These are phyloP conservation scores for Ulvella scutata DNA, from an alignment of 139 green algal genomes.

Conservation along the genomic window DNA sequence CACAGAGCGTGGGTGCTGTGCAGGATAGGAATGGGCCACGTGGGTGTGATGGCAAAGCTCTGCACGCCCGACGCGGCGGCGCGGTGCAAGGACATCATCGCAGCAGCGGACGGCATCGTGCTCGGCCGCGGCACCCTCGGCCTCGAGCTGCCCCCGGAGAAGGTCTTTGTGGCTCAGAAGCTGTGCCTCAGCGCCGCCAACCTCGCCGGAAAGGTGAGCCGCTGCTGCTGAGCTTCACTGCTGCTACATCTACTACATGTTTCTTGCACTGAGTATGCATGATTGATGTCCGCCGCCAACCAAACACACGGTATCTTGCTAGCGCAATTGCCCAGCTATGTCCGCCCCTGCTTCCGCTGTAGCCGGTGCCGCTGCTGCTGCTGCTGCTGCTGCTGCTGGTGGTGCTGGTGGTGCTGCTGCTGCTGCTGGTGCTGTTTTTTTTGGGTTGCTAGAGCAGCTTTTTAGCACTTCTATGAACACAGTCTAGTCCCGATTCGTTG, in stretches of 20 bases:
- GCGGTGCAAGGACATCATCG: slow-evolving; percentile 35
- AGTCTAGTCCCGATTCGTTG: too few relatives aligned
- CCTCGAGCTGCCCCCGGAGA: slow-evolving; percentile 58
- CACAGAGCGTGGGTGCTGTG: too few relatives aligned
- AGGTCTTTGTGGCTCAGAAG: slow-evolving; percentile 49
- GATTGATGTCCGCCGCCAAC: background rate
- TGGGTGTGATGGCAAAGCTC: slow-evolving; percentile 75
- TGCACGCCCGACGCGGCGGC: slow-evolving; percentile 28
- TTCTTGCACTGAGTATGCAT: background rate
- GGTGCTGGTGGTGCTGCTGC: too few relatives aligned
- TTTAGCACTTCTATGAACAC: background rate
- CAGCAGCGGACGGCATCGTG: slow-evolving; percentile 48
- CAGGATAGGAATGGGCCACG: slow-evolving; percentile 23
- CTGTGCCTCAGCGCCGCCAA: slow-evolving; percentile 25
- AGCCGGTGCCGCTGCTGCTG: slow-evolving; percentile 38
- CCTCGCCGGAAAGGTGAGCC: slow-evolving; percentile 10
- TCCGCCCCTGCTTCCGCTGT: slow-evolving; percentile 18
- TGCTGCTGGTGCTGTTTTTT: too few relatives aligned
- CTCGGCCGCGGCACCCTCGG: slow-evolving; percentile 72
- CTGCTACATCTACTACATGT: background rate
- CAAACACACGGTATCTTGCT: too few relatives aligned
- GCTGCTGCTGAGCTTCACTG: background rate
- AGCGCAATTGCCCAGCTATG: too few relatives aligned
- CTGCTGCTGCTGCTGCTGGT: slow-evolving; percentile 9
- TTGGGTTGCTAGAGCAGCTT: background rate